These are phyloP conservation scores for Naganishia albida DNA, from an alignment of 1,284 basidiomycete genomes.

Conservation along the genomic window DNA sequence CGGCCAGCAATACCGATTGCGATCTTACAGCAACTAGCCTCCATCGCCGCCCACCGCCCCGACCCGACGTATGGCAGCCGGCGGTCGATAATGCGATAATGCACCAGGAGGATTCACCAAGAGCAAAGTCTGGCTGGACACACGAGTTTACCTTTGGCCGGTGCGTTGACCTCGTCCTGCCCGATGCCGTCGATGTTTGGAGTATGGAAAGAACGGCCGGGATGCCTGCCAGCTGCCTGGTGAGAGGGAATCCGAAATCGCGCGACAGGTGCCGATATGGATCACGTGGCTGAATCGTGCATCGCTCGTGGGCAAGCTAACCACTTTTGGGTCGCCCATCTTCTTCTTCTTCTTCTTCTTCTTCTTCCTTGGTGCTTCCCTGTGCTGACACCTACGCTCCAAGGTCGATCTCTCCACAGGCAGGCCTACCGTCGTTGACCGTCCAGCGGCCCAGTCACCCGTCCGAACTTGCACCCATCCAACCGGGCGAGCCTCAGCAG, in stretches of 20 bases:
- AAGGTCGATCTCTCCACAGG: conserved; percentile 18
- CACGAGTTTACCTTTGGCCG: conserved; percentile 22
- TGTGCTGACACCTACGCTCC: too few relatives aligned
- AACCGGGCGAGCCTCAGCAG: background rate
- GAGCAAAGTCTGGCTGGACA: background rate
- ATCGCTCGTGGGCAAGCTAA: conserved; percentile 2
- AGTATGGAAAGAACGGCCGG: background rate
- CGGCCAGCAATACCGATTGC: background rate
- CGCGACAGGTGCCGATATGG: background rate
- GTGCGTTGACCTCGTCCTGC: background rate
- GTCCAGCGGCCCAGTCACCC: conserved; percentile 21
- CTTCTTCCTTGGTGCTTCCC: background rate
- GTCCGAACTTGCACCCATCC: conserved; percentile 17
- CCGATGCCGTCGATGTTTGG: background rate
- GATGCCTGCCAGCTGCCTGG: too few relatives aligned
- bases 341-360: background rate
- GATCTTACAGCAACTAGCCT: background rate
- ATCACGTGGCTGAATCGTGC: conserved; percentile 27
- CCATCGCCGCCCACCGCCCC: background rate
- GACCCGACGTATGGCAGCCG: background rate
- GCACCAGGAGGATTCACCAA: conserved; percentile 2
- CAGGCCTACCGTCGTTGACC: conserved; percentile 9
- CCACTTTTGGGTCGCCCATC: background rate
- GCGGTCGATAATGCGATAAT: conserved; percentile 20
- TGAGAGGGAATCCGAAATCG: background rate